Conservation (phyloP, 1,284 basidiomycete species). For the Kwoniella shivajii region DNA sequence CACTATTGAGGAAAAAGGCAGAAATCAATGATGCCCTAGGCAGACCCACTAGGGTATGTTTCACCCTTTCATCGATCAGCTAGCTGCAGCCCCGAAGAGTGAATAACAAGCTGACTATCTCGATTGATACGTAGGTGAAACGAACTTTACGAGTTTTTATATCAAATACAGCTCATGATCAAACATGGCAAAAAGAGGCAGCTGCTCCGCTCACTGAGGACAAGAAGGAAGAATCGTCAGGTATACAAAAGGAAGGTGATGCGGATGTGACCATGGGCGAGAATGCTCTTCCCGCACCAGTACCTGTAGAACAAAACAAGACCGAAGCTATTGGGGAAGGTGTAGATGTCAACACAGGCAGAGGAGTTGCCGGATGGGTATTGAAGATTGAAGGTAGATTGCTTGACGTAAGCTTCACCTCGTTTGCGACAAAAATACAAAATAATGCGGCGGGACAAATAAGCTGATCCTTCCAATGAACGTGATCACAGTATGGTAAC, state of each 20-base stretch:
- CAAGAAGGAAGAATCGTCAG: slow-evolving; percentile 58
- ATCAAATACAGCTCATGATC: slow-evolving; percentile 83
- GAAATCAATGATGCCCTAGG: slow-evolving; percentile 82
- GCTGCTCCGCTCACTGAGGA: background rate
- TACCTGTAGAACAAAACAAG: background rate
- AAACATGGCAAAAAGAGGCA: slow-evolving; percentile 68
- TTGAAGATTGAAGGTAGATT: slow-evolving; percentile 86
- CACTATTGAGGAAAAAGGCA: slow-evolving; percentile 82
- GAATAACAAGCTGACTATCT: background rate
- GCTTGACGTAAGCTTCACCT: slow-evolving; percentile 57
- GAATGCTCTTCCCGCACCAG: background rate
- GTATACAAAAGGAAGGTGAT: slow-evolving; percentile 23
- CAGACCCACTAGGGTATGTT: slow-evolving; percentile 53
- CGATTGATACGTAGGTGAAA: slow-evolving; percentile 66
- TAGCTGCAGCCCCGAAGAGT: too few species aligned
- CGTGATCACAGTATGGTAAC: slow-evolving; percentile 60
- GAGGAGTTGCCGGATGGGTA: slow-evolving; percentile 87
- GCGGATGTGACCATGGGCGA: slow-evolving; percentile 24
- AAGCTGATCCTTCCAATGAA: too few species aligned
- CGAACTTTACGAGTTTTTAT: slow-evolving; percentile 85
- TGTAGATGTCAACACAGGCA: slow-evolving; percentile 63
- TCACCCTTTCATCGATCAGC: background rate
- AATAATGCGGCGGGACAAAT: too few species aligned
- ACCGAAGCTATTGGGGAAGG: slow-evolving; percentile 5
- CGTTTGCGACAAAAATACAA: too few species aligned